Percentiles rank a stretch among this genome's conserved stretches.
These are phyloP conservation scores for Solanum clarkiae DNA, from an alignment of 257 asterid genomes.

Conservation along the genomic window DNA sequence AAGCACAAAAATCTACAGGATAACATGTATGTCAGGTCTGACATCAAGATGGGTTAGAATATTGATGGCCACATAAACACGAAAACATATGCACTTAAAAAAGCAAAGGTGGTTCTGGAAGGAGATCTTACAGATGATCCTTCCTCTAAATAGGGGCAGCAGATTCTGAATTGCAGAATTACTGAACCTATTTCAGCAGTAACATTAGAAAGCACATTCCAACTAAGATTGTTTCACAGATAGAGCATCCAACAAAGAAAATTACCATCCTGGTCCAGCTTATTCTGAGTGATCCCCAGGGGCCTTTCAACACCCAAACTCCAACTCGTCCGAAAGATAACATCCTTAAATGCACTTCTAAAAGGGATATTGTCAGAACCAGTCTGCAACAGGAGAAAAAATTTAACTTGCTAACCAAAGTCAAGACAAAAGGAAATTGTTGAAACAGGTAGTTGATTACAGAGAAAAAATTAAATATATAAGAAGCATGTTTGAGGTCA, in stretches of 20 bases:
- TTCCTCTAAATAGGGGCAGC: constrained; percentile 68
- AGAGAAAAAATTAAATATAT: not conserved
- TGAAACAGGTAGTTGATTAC: not conserved
- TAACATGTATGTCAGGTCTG: not conserved
- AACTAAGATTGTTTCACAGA: not conserved
- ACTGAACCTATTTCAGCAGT: constrained; percentile 39
- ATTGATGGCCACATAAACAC: not conserved
- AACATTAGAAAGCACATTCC: not conserved
- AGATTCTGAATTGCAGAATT: constrained; percentile 67
- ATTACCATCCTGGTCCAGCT: constrained; percentile 42
- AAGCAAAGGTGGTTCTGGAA: not conserved
- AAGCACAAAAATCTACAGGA: constrained; percentile 51
- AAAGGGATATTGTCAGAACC: constrained; percentile 76
- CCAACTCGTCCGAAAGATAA: constrained; percentile 50
- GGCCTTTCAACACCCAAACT: constrained; percentile 33
- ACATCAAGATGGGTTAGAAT: not conserved
- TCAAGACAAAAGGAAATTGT: not conserved
- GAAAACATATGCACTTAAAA: not conserved
- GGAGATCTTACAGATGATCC: constrained; percentile 58
- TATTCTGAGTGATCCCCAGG: constrained; percentile 23
- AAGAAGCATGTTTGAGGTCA: not conserved
- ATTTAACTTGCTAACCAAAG: not conserved
- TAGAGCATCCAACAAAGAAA: not conserved
- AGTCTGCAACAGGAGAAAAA: constrained; percentile 35
- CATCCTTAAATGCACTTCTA: constrained; percentile 87